Evolutionary conservation across 495 filamentous ascomycete species (phyloP), one percentile per base, ranked within the genome.

Genomic region (Lasiosphaeriaceae sp.): DNA sequence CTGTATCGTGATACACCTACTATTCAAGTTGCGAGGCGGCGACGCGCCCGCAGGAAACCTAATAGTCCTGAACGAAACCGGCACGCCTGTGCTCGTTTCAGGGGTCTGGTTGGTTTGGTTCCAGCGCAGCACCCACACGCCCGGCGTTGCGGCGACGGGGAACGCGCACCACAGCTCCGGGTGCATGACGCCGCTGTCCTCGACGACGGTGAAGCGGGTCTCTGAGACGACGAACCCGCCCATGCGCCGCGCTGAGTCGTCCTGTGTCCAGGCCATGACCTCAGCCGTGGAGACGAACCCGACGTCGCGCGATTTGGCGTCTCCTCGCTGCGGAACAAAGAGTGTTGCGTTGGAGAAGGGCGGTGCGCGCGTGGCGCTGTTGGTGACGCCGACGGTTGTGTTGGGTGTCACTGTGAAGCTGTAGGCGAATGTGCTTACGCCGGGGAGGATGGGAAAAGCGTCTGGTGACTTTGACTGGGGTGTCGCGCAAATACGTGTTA

Each of bases 61-160:
- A 1, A 6, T 21, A 6, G 41, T 5, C 29, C 34, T 49, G 24
- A 56, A 19, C 19, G 31, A 19, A n/a, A 56, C 54, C 14, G 54
- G 54, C 26, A 37, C 11, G 29, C 54, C 54, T 5, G 24, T 46
- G 26, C 26, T 46, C 45, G 44, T 43, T 45, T 56, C 54, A n/a
- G 34, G 51, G 5, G 41, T 44, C 17, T 55, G 31, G 48, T 56
- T 56, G 44, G 54, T 41, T 12, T 49, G 44, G 26, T 56, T 56
- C 54, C 54, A 56, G 44, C 26, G 29, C 26, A 56, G 4, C 0
- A 49, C 54, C 54, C 46, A 56, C n/a, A 56, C 20, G 1, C 46
- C 29, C 8, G 45, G 31, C 7, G 14, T 31, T 0, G 23, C 54
- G 20, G 20, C 14, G 5, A 17, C 22, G 5, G 45, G 54, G 12